These are phyloP conservation scores for Microcyclosporella mali DNA, from an alignment of 2,329 filamentous ascomycete species.

Conservation along the genomic window DNA sequence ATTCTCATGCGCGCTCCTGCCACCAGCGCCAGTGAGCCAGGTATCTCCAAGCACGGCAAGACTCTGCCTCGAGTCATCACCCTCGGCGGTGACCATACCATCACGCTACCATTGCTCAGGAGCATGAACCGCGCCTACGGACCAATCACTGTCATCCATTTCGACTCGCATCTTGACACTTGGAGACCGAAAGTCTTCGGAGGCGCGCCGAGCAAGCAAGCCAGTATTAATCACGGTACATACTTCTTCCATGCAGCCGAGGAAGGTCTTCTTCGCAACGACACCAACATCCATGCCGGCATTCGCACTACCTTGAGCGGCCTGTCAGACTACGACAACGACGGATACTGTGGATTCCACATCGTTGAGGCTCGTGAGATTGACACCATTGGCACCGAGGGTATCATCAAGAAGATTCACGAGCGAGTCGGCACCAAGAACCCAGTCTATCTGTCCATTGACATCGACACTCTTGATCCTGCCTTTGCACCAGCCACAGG, in stretches of 20 bases:
- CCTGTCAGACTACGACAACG: constrained; percentile 75
- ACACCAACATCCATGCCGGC: constrained; percentile 81
- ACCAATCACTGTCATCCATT: constrained; percentile 59
- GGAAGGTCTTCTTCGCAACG: constrained; percentile 72
- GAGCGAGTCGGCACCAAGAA: constrained; percentile 60
- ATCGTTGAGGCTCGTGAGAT: constrained; percentile 72
- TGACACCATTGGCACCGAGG: constrained; percentile 59
- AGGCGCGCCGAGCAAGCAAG: constrained; percentile 68
- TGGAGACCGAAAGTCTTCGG: constrained; percentile 85
- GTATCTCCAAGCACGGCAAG: constrained; percentile 64
- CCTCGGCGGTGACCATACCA: constrained; percentile 59
- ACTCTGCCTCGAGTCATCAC: constrained; percentile 78
- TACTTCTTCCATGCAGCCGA: constrained; percentile 80
- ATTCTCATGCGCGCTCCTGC: constrained; percentile 65
- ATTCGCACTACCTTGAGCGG: constrained; percentile 78
- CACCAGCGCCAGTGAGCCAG: constrained; percentile 60
- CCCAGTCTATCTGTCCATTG: constrained; percentile 75
- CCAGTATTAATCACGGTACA: constrained; percentile 74
- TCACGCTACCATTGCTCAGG: constrained; percentile 50
- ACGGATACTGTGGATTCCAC: constrained; percentile 77
- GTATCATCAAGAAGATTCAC: constrained; percentile 72
- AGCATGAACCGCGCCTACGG: constrained; percentile 61
- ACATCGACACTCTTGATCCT: constrained; percentile 84
- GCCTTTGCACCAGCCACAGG: constrained; percentile 72
- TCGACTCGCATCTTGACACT: constrained; percentile 53